Conservation (phyloP, 1,284 basidiomycete species). For the Moniliophthora roreri region DNA sequence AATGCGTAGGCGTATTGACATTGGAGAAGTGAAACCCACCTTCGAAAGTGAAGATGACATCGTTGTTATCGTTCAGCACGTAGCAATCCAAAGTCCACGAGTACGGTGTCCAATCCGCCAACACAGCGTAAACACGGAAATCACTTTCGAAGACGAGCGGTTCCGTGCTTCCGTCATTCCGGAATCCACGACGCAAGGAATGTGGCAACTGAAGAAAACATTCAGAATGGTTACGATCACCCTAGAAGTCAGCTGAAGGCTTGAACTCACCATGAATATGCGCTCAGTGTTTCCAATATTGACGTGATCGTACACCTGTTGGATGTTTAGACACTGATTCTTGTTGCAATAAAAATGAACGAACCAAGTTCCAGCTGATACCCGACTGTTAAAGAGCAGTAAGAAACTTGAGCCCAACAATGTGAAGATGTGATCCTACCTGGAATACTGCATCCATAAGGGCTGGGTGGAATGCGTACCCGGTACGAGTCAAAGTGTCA, state of each 20-base stretch:
- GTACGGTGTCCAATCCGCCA: conserved; percentile 16
- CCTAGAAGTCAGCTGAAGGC: not conserved
- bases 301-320: conserved; percentile 1
- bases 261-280: not conserved
- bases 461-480: conserved; percentile 2
- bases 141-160: conserved; percentile 19
- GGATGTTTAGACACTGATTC: not conserved
- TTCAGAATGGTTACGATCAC: not conserved
- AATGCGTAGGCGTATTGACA: too few relatives aligned
- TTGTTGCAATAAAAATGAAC: not conserved
- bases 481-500: conserved; percentile 3
- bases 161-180: conserved; percentile 17
- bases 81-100: conserved; percentile 13
- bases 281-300: conserved; percentile 1
- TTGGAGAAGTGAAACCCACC: too few relatives aligned
- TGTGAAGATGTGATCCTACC: not conserved
- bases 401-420: not conserved
- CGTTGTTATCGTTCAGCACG: conserved; percentile 13
- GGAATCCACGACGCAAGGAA: conserved; percentile 16
- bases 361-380: conserved; percentile 3
- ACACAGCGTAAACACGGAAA: conserved; percentile 13
- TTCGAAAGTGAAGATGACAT: conserved; percentile 14
- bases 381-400: not conserved
- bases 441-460: conserved; percentile 5
- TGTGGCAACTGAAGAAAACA: conserved; percentile 17